Evolutionary conservation across 495 filamentous ascomycete genomes (phyloP), one percentile per base, ranked within the genome.

Genomic region (Talaromyces trachyspermus): DNA sequence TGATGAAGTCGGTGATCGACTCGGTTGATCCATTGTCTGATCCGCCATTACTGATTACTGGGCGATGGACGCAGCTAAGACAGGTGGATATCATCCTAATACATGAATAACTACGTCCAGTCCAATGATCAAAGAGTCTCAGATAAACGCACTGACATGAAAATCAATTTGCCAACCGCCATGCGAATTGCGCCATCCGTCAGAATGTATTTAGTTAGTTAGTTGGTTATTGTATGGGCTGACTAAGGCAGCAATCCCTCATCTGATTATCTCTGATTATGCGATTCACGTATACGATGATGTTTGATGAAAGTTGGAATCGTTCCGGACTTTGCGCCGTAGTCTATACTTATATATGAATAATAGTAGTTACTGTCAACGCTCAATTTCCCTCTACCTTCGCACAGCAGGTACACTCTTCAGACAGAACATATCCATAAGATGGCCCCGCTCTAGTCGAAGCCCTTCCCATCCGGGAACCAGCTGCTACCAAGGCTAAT

Each of bases 361-460:
- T n/a, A n/a, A n/a, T n/a, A n/a, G n/a, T n/a, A n/a, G n/a, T n/a
- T n/a, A n/a, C n/a, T n/a, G n/a, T n/a, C n/a, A n/a, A n/a, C n/a
- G n/a, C n/a, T 24, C 15, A 23, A 39, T 4, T n/a, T 17, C 14
- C 10, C 14, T 18, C 12, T 15, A 36, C 32, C 32, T 17, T 36
- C 5, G 18, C 10, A 36, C 14, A 36, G 11, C 32, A 15, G 17
- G 23, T 18, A n/a, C n/a, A n/a, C 26, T 17, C n/a, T 8, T 37
- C 33, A 24, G 11, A n/a, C 15, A 46, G 45, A 39, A 7, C 10
- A 11, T 8, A 46, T 20, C 19, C 46, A 69, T 39, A 19, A n/a
- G n/a, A 81, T 81, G 78, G 76, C 79, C 44, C 79, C 18, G 70
- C 74, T 45, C 60, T 74, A 50, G 72, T 66, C 18, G 70, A 76